These are phyloP conservation scores for Rhizopus stolonifer DNA, from an alignment of 371 early-diverging fungal genomes.

Conservation along the genomic window DNA sequence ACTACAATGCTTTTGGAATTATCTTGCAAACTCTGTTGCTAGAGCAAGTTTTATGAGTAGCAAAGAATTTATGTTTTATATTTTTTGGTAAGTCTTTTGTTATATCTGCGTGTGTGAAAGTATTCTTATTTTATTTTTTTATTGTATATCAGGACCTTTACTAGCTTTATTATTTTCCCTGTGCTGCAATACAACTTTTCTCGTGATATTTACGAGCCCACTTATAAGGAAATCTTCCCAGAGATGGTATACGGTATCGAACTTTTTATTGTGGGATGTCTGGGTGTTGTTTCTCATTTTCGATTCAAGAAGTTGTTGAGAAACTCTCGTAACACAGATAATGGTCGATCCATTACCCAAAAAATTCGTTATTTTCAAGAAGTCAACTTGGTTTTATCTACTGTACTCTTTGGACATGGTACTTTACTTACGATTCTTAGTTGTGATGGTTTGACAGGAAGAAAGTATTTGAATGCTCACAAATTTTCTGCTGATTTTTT, in stretches of 20 bases:
- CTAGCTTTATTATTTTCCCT: conserved; percentile 40
- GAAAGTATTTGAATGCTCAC: conserved; percentile 29
- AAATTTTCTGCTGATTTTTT: conserved; percentile 47
- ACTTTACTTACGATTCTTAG: conserved; percentile 38
- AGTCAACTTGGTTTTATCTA: conserved; percentile 40
- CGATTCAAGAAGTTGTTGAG: conserved; percentile 37
- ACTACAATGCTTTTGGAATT: conserved; percentile 58
- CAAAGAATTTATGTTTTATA: conserved; percentile 48
- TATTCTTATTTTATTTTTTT: background rate
- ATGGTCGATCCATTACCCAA: conserved; percentile 33
- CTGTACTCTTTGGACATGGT: conserved; percentile 28
- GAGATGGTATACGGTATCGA: conserved; percentile 49
- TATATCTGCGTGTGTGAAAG: background rate
- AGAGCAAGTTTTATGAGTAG: conserved; percentile 51
- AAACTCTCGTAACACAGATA: conserved; percentile 25
- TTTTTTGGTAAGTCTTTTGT: conserved; percentile 48
- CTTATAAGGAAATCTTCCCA: conserved; percentile 51
- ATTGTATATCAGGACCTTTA: conserved; percentile 32
- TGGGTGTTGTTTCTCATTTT: conserved; percentile 47
- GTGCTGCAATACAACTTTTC: conserved; percentile 46
- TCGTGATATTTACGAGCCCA: conserved; percentile 33
- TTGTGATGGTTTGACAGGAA: conserved; percentile 37
- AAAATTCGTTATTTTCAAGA: conserved; percentile 50
- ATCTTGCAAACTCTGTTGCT: conserved; percentile 50
- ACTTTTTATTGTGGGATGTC: conserved; percentile 32